Evolutionary conservation across 805 yeast genomes (phyloP).

Genomic region (Barnettozyma sucrosica): DNA sequence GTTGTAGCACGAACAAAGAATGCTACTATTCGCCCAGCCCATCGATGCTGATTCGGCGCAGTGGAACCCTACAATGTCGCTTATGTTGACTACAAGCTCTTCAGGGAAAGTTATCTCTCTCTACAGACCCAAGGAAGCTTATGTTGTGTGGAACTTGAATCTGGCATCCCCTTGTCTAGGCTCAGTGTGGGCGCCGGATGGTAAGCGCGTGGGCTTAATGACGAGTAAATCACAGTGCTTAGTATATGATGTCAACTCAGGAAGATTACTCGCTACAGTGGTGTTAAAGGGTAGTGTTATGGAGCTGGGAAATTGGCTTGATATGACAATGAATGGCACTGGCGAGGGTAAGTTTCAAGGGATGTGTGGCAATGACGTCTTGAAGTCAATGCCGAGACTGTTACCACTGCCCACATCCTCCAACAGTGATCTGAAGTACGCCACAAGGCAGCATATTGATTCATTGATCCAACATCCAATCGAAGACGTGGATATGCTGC

Average conservation of each 20-base stretch:
- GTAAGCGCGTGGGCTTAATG: conserved; percentile 37
- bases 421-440: conserved; percentile 15
- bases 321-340: background rate
- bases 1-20: background rate
- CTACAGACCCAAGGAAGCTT: conserved; percentile 31
- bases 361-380: conserved; percentile 28
- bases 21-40: conserved; percentile 6
- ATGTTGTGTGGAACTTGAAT: conserved; percentile 36
- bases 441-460: conserved; percentile 27
- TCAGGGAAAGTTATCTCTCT: conserved; percentile 46
- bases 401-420: conserved; percentile 24
- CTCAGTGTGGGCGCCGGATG: conserved; percentile 34
- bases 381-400: conserved; percentile 33
- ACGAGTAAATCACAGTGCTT: conserved; percentile 39
- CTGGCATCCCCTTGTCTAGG: conserved; percentile 5
- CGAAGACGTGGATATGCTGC: conserved; percentile 24
- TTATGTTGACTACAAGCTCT: conserved; percentile 34
- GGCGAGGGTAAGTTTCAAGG: conserved; percentile 16
- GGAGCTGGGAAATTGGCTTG: conserved; percentile 16
- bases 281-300: conserved; percentile 7
- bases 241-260: conserved; percentile 42
- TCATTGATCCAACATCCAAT: conserved; percentile 21
- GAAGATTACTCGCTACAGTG: conserved; percentile 30
- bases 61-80: conserved; percentile 50
- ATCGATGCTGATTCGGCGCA: conserved; percentile 2